A percentile compares a stretch with the other conserved stretches of the same genome.
Evolutionary conservation across 73 alveolate species (phyloP).

Genomic region (Durusdinium trenchii): DNA sequence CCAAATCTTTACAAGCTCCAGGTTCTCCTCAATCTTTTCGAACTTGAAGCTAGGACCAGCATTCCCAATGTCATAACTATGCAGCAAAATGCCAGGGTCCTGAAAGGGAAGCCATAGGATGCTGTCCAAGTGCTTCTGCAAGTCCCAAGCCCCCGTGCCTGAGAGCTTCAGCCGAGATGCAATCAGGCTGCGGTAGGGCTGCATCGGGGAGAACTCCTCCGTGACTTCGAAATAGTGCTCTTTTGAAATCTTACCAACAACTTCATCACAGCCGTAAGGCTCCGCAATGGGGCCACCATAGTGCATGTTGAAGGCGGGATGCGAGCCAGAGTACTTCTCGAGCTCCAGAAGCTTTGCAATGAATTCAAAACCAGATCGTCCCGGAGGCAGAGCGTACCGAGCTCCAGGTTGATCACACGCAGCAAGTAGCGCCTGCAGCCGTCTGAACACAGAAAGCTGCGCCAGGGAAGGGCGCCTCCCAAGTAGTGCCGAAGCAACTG

Average conservation of each 20-base stretch:
- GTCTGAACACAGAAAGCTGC: neutral
- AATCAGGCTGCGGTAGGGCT: neutral
- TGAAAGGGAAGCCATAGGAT: neutral
- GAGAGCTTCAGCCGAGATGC: neutral
- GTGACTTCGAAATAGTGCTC: neutral
- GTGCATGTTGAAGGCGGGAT: neutral
- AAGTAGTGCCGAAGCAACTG: neutral
- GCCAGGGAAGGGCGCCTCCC: neutral
- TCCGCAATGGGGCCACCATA: neutral
- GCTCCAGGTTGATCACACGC: slow-evolving; percentile 6
- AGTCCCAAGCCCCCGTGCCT: neutral
- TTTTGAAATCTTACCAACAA: neutral
- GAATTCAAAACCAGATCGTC: slow-evolving; percentile 29
- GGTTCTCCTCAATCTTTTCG: neutral
- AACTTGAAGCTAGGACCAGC: neutral
- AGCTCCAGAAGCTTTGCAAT: slow-evolving; percentile 31
- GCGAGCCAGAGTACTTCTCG: neutral
- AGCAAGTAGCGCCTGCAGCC: neutral
- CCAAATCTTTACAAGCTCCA: neutral
- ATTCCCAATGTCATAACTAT: no score
- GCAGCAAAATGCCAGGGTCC: no score
- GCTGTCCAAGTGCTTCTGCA: neutral
- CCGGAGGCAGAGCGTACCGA: neutral
- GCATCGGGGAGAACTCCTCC: neutral
- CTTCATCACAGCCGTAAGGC: no score